Base-by-base conservation (phyloP, 805 yeast species). In the Spathaspora hagerdaliae region DNA sequence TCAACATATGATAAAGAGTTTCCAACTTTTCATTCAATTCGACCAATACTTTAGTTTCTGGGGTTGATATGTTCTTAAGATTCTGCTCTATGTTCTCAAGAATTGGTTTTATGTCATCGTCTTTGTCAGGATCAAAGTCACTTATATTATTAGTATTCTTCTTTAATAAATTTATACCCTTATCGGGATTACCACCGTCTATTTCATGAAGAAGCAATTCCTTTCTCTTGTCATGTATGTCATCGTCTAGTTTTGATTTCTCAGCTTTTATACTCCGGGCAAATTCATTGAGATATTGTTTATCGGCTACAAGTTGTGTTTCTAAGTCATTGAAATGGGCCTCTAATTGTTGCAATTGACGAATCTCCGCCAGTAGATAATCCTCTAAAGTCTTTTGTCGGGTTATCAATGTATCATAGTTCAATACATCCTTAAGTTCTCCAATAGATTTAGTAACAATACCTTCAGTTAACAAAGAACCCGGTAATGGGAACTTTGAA, bases 281-380 rank as follows among this genome's bases (percentile, higher is more conserved):
- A 48, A 68, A 63, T 36, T 67, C 67, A 11, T 49, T 49, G 40
- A 68, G 57, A 45, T 71, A 69, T 39, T 52, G 53, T 27, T 49
- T 47, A 51, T 71, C 77, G 60, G 59, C 64, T 39, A 61, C 53
- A 51, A 58, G 60, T 26, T 51, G 50, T 32, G 49, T 43, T 27
- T 63, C 49, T 6, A 61, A 46, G 14, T 60, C 57, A 9, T 53
- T 51, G 39, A 57, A 55, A 46, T 64, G 55, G 7, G 49, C 47
- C 41, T 66, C 61, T 13, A 71, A 53, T 8, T 65, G 70, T 31
- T 56, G 50, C 35, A 70, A 54, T 47, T 70, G 75, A 41, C 64
- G 64, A 32, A 62, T 38, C 48, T 71, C 76, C 2, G 75, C 74
- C 67, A 58, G 65, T 13, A 71, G 53, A 44, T 65, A 62, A 11